A percentile compares a stretch with the other conserved stretches of the same genome.
Evolutionary conservation across 1,284 basidiomycete genomes (phyloP).

Genomic region (Fistulinella cinereoalba): DNA sequence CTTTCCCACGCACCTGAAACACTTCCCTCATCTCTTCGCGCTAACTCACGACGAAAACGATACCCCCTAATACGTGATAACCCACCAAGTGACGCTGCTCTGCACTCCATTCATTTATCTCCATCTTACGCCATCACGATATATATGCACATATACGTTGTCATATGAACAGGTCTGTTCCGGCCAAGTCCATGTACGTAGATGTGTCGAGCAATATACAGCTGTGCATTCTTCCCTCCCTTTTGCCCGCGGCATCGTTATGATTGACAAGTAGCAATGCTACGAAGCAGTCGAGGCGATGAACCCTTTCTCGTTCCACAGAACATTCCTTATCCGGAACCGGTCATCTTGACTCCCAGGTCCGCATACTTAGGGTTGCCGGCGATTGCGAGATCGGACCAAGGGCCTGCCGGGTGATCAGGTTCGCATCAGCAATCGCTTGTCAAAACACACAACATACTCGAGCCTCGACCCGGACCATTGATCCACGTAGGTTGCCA

Average conservation of each 20-base stretch:
- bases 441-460: constrained; percentile 12
- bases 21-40: constrained; percentile 9
- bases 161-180: constrained; percentile 9
- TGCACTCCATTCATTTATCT: constrained; percentile 14
- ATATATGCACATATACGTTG: constrained; percentile 30
- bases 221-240: too few relatives aligned
- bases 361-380: constrained; percentile 1
- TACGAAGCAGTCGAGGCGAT: constrained; percentile 5
- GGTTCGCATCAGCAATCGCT: constrained; percentile 11
- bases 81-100: constrained; percentile 19
- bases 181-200: constrained; percentile 6
- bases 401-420: constrained; percentile 15
- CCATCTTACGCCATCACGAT: constrained; percentile 28
- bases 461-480: constrained; percentile 6
- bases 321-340: constrained; percentile 32
- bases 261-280: constrained; percentile 18
- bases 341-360: background rate
- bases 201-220: constrained; percentile 16
- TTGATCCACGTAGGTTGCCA: constrained; percentile 18
- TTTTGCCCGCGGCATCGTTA: constrained; percentile 8
- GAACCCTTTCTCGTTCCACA: constrained; percentile 21
- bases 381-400: background rate
- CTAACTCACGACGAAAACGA: constrained; percentile 20
- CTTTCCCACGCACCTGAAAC: constrained; percentile 18
- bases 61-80: constrained; percentile 37